These are phyloP conservation scores for Aspergillus nanangensis DNA, from an alignment of 495 filamentous ascomycete species.

Conservation along the genomic window DNA sequence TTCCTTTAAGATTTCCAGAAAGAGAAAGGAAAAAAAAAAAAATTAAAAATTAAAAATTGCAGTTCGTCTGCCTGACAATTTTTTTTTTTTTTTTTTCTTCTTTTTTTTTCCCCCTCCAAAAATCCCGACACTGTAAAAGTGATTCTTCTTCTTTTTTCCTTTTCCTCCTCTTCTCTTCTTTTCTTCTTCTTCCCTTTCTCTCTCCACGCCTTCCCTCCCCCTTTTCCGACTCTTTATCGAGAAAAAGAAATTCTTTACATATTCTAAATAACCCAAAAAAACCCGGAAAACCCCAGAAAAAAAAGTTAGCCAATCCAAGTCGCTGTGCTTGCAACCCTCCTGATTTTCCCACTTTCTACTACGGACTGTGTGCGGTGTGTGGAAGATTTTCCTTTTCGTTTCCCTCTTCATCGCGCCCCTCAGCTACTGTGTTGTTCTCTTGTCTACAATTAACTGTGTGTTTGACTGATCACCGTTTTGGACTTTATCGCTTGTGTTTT, in stretches of 20 bases:
- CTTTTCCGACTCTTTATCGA: slow-evolving; percentile 39
- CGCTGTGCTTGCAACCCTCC: slow-evolving; percentile 1
- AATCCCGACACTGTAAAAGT: no score
- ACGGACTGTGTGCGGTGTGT: no score
- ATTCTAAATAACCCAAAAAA: slow-evolving; percentile 35
- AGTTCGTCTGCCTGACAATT: no score
- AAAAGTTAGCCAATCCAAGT: slow-evolving; percentile 8
- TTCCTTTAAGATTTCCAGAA: slow-evolving; percentile 36
- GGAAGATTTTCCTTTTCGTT: no score
- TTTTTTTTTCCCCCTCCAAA: slow-evolving; percentile 24
- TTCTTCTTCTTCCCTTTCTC: slow-evolving; percentile 32
- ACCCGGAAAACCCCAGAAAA: slow-evolving; percentile 38
- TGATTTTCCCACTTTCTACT: slow-evolving; percentile 38
- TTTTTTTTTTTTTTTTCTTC: slow-evolving; percentile 19
- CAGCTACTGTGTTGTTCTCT: no score
- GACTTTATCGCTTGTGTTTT: slow-evolving; percentile 32
- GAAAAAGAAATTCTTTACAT: slow-evolving; percentile 36
- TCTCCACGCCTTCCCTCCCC: slow-evolving; percentile 32
- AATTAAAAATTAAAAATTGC: slow-evolving; percentile 8
- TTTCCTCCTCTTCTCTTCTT: slow-evolving; percentile 24
- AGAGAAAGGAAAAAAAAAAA: slow-evolving; percentile 9
- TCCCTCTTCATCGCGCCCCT: no score
- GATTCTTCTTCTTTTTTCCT: slow-evolving; percentile 1
- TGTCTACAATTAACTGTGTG: no score
- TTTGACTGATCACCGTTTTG: no score